phyloP scores from a whole-genome alignment of 257 asterid genomes.

The Echium plantagineum region DNA sequence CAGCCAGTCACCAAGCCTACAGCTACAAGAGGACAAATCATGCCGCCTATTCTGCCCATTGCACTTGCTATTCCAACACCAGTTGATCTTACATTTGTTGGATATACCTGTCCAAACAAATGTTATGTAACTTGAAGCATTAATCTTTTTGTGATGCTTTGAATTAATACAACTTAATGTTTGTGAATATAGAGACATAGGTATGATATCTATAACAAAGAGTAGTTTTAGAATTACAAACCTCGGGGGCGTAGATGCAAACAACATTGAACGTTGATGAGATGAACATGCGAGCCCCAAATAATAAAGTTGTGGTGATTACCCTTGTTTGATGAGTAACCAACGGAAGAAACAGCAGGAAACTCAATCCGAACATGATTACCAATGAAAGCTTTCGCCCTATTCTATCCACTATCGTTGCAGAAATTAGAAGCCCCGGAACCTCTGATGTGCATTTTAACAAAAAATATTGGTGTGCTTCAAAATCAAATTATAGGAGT shows the following conservation, averaged over 20 bases:
- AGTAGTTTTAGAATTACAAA: slow-evolving; percentile 2
- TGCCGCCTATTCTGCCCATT: slow-evolving; percentile 73
- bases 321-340: slow-evolving; percentile 28
- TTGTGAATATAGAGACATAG: neutral
- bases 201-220: neutral
- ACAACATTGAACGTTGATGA: slow-evolving; percentile 37
- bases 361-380: slow-evolving; percentile 28
- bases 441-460: slow-evolving; percentile 25
- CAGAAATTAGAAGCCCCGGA: slow-evolving; percentile 42
- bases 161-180: neutral
- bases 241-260: slow-evolving; percentile 58
- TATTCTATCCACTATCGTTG: slow-evolving; percentile 38
- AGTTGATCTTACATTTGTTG: slow-evolving; percentile 64
- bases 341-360: slow-evolving; percentile 44
- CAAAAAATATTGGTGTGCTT: neutral
- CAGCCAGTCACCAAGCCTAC: slow-evolving; percentile 59
- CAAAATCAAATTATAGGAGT: neutral
- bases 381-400: slow-evolving; percentile 52
- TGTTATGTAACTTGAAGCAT: neutral
- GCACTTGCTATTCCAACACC: slow-evolving; percentile 63
- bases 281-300: slow-evolving; percentile 55
- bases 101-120: slow-evolving; percentile 45
- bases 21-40: slow-evolving; percentile 72
- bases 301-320: slow-evolving; percentile 30
- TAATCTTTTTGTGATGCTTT: no score